Percentiles rank a stretch among this genome's conserved stretches.
phyloP scores from a whole-genome alignment of 768 basidiomycete species.

The Asterophora parasitica region DNA sequence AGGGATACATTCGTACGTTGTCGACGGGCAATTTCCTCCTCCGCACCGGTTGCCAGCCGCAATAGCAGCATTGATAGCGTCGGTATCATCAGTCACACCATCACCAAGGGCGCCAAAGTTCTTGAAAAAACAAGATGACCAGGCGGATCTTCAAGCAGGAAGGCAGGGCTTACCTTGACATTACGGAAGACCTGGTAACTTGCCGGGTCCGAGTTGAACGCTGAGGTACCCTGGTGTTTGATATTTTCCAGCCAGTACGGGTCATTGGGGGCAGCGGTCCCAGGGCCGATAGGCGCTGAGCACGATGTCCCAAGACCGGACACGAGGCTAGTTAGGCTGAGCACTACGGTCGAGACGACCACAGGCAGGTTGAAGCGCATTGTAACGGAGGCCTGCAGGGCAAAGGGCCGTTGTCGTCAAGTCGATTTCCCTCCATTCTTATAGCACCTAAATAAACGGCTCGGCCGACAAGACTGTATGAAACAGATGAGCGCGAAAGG shows the following conservation, averaged over 20 bases:
- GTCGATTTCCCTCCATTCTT: neutral
- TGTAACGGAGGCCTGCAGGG: neutral
- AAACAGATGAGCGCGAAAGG: neutral
- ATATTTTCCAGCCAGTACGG: conserved; percentile 72
- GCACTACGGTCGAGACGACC: conserved; percentile 10
- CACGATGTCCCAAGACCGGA: conserved; percentile 40
- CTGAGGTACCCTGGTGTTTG: conserved; percentile 65
- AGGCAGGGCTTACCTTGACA: conserved; percentile 45
- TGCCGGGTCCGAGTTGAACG: conserved; percentile 52
- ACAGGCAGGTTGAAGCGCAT: conserved; percentile 6
- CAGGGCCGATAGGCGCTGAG: conserved; percentile 39
- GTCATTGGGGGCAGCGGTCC: conserved; percentile 49
- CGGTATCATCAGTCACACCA: conserved; percentile 73
- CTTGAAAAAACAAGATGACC: conserved; percentile 10
- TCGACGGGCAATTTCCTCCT: conserved; percentile 46
- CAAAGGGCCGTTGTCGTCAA: neutral
- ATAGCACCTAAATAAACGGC: neutral
- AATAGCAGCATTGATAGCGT: conserved; percentile 70
- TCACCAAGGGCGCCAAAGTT: conserved; percentile 44
- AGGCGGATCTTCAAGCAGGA: neutral
- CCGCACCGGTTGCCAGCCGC: conserved; percentile 60
- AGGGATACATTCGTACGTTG: conserved; percentile 40
- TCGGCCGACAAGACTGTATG: neutral
- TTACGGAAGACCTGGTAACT: conserved; percentile 72
- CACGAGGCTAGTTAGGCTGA: conserved; percentile 6